Evolutionary conservation across 2,329 filamentous ascomycete species (phyloP).

Genomic region (Hymenoscyphus fraxineus): DNA sequence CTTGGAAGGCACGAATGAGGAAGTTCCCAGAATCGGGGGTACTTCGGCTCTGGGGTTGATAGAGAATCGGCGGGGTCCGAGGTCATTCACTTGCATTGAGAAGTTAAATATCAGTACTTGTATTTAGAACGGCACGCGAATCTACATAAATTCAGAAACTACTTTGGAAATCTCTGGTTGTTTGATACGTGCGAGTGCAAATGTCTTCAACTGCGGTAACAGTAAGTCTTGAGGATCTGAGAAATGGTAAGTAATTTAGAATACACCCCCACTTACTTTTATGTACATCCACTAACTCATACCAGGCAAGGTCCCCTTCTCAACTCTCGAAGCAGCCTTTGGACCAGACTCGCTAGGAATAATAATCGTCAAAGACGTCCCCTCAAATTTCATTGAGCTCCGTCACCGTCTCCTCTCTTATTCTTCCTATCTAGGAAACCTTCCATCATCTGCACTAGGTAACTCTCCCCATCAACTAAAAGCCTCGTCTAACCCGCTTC

Average conservation of each 20-base stretch:
- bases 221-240: conserved; percentile 58
- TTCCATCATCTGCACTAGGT: conserved; percentile 70
- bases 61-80: conserved; percentile 7
- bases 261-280: not conserved
- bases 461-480: conserved; percentile 28
- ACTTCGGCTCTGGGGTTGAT: conserved; percentile 2
- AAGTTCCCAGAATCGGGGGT: conserved; percentile 9
- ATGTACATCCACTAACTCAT: conserved; percentile 15
- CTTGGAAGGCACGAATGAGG: not conserved
- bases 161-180: not conserved
- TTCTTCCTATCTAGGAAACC: conserved; percentile 81
- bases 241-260: conserved; percentile 45
- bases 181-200: not conserved
- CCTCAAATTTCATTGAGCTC: conserved; percentile 65
- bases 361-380: conserved; percentile 85
- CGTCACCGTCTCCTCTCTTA: conserved; percentile 76
- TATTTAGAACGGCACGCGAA: not conserved
- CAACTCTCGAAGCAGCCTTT: conserved; percentile 73
- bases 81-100: not conserved
- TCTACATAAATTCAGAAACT: not conserved
- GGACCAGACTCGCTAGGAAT: conserved; percentile 89
- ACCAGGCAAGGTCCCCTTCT: conserved; percentile 63
- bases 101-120: not conserved
- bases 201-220: conserved; percentile 38
- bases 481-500: conserved; percentile 8